These are phyloP conservation scores for Ascoidea asiatica DNA, from an alignment of 805 yeast species.

Conservation along the genomic window DNA sequence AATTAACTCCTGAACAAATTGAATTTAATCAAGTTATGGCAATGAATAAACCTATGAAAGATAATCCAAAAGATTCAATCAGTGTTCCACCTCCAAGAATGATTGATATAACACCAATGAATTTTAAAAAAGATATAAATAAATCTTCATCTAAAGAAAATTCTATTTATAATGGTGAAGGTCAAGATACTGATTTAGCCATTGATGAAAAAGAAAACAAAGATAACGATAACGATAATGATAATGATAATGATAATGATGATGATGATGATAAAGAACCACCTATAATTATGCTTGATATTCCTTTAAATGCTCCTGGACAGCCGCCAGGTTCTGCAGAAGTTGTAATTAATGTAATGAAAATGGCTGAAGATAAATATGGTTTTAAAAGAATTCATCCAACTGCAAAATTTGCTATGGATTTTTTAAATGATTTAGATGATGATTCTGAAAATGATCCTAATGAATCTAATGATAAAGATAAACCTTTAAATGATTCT, in stretches of 20 bases:
- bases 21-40: background rate
- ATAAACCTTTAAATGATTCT: background rate
- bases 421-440: conserved; percentile 36
- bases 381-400: conserved; percentile 69
- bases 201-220: conserved; percentile 5
- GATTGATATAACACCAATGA: background rate
- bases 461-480: no score
- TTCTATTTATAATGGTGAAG: conserved; percentile 3
- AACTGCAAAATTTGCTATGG: conserved; percentile 42
- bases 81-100: background rate
- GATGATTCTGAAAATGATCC: conserved; percentile 37
- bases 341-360: conserved; percentile 57
- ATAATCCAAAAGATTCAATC: background rate
- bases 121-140: no score
- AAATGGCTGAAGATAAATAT: conserved; percentile 70
- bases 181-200: conserved; percentile 3
- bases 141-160: background rate
- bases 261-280: conserved; percentile 11
- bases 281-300: conserved; percentile 43
- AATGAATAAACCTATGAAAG: background rate
- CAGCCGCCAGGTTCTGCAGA: conserved; percentile 44
- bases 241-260: conserved; percentile 6
- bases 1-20: background rate
- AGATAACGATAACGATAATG: conserved; percentile 8
- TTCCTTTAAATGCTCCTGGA: conserved; percentile 34